Conservation (phyloP, 192 early-diverging fungal genomes). For the Coemansia sp. region DNA sequence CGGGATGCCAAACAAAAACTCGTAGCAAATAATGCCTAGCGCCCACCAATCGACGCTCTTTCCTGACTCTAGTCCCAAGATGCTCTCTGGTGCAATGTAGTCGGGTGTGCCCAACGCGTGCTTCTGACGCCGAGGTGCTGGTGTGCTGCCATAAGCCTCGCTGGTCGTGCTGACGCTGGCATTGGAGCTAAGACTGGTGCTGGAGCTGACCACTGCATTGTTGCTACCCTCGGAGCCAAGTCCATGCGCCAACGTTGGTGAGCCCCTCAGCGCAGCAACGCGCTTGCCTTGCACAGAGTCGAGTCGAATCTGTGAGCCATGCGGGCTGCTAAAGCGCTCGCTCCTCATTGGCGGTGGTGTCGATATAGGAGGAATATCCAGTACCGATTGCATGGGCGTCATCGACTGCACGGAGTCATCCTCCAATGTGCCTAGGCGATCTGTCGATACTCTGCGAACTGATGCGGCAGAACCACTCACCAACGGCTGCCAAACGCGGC, state of each 20-base stretch:
- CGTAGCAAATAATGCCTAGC: conserved; percentile 87
- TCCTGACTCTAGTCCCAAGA: conserved; percentile 75
- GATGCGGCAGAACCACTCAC: not conserved
- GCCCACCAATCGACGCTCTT: conserved; percentile 89
- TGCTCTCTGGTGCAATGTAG: conserved; percentile 94
- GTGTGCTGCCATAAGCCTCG: not conserved
- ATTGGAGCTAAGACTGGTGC: conserved; percentile 5
- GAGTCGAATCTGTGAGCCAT: not conserved
- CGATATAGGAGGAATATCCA: conserved; percentile 4
- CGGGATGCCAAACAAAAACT: conserved; percentile 85
- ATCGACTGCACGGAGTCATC: not conserved
- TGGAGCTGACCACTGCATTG: conserved; percentile 7
- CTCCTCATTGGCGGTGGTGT: conserved; percentile 9
- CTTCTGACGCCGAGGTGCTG: conserved; percentile 24
- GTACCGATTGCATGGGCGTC: not conserved
- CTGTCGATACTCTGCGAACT: not conserved
- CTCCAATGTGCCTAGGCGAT: not conserved
- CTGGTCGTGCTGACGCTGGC: conserved; percentile 18
- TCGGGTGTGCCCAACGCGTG: conserved; percentile 78
- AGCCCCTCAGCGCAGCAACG: conserved; percentile 54
- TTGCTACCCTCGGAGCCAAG: conserved; percentile 4
- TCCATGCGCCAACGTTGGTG: not conserved
- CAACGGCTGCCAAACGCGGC: conserved; percentile 15
- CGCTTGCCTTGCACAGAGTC: conserved; percentile 28
- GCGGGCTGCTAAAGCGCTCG: not conserved